Evolutionary conservation across 2,329 filamentous ascomycete species (phyloP).

Genomic region (Colletotrichum filicis): DNA sequence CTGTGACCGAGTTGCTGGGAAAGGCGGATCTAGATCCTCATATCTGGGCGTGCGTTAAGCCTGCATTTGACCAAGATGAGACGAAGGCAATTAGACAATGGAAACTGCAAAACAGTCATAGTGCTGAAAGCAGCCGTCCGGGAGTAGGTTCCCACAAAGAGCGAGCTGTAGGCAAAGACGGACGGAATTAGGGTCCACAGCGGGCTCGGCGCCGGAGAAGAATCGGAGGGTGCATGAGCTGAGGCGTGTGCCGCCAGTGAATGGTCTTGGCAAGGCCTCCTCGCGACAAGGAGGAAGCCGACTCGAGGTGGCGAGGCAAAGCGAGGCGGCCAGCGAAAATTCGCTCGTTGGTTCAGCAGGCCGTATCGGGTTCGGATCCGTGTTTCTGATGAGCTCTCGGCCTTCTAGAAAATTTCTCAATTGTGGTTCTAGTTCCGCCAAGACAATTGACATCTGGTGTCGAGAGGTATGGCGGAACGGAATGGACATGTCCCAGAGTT

Average conservation of each 20-base stretch:
- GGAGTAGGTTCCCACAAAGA: neutral
- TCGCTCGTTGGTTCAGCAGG: neutral
- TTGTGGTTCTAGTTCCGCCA: neutral
- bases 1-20: slow-evolving; percentile 4
- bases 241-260: neutral
- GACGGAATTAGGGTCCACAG: slow-evolving; percentile 16
- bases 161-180: neutral
- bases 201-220: slow-evolving; percentile 25
- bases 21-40: neutral
- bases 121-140: neutral
- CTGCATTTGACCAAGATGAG: slow-evolving; percentile 9
- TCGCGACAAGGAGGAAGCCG: slow-evolving; percentile 2
- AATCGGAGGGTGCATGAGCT: slow-evolving; percentile 22
- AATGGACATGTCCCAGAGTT: neutral
- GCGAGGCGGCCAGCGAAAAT: neutral
- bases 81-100: neutral
- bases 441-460: neutral
- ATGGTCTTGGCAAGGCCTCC: slow-evolving; percentile 17
- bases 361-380: slow-evolving; percentile 4
- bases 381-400: slow-evolving; percentile 8
- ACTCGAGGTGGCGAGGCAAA: slow-evolving; percentile 12
- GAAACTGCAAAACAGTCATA: neutral
- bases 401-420: slow-evolving; percentile 3
- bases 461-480: neutral
- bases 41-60: neutral